Base-by-base conservation (phyloP, 371 early-diverging fungal genomes). In the Lichtheimia ornata region DNA sequence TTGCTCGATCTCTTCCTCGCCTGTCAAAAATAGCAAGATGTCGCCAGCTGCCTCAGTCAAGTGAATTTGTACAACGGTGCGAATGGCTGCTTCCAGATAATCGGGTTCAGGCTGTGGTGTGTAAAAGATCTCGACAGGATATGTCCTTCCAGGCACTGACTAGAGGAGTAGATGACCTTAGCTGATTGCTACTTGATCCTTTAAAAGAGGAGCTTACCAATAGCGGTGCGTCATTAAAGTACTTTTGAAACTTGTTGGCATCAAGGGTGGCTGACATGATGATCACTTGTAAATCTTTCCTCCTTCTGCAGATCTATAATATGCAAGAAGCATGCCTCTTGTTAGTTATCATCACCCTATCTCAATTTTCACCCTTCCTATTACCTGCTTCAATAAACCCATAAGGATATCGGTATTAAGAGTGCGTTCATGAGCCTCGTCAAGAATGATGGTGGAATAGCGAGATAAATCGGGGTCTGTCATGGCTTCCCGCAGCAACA, bases 391-490 rank as follows among this genome's bases (percentile, higher is more conserved):
- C 67, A 97, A 76, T 55, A 97, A 77, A 11, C 97, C 96, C 92
- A 99, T 94, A 50, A 99, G 76, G 64, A 99, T 91, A 79, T 99
- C 99, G 14, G 98, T 97, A 62, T 84, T 83, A 15, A 93, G 67
- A 25, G 92, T 94, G 68, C 97, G 89, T 83, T 99, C 99, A 87
- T 99, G 99, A 27, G 98, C 98, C 76, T 99, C 99, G 70, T 99
- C 99, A 51, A 99, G 84, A 69, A 96, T 88, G 49, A 99, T 86
- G 25, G 94, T 89, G 22, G 95, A 93, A 71, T 98, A 98, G 24
- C 93, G 77, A 35, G 74, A 70, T 53, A 97, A 71, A 56, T 83
- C 58, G 17, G 94, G 95, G 74, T 97, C 96, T 18, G 87, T 85
- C 92, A 99, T 96, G 58, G 95, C 94, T 73, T 98, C 98, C 53